phyloP scores from a whole-genome alignment of 2,329 filamentous ascomycete species.

The Setomelanomma holmii region DNA sequence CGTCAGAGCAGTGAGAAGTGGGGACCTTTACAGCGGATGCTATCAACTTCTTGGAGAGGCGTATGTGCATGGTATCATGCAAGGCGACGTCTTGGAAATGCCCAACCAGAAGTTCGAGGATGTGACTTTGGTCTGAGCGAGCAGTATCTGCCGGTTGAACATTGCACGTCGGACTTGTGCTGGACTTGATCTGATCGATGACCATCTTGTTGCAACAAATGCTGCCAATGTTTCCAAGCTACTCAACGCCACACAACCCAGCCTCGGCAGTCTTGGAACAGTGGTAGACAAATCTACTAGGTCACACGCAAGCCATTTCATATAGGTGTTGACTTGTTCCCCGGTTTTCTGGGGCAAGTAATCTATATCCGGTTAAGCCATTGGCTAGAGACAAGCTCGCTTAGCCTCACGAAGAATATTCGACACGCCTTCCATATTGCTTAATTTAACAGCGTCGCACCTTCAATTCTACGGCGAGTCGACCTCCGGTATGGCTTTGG shows the following conservation, averaged over 20 bases:
- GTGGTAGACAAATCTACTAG: conserved; percentile 4
- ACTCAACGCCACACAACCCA: not conserved
- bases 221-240: not conserved
- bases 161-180: not conserved
- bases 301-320: conserved; percentile 15
- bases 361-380: conserved; percentile 22
- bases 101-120: conserved; percentile 10
- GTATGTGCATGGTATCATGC: conserved; percentile 34
- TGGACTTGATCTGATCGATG: not conserved
- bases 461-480: conserved; percentile 13
- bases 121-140: conserved; percentile 17
- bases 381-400: conserved; percentile 28
- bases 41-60: conserved; percentile 29
- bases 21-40: not conserved
- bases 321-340: conserved; percentile 6
- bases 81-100: conserved; percentile 22
- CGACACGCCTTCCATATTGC: conserved; percentile 30
- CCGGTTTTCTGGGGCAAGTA: conserved; percentile 5
- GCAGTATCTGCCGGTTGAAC: not conserved
- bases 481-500: conserved; percentile 17
- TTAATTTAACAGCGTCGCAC: conserved; percentile 32
- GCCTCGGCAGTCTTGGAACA: conserved; percentile 2
- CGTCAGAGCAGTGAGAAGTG: conserved; percentile 2
- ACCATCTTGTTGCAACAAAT: not conserved
- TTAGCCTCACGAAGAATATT: conserved; percentile 26